These are phyloP conservation scores for Ganoderma lucidum DNA, from an alignment of 1,284 basidiomycete species.

Conservation along the genomic window DNA sequence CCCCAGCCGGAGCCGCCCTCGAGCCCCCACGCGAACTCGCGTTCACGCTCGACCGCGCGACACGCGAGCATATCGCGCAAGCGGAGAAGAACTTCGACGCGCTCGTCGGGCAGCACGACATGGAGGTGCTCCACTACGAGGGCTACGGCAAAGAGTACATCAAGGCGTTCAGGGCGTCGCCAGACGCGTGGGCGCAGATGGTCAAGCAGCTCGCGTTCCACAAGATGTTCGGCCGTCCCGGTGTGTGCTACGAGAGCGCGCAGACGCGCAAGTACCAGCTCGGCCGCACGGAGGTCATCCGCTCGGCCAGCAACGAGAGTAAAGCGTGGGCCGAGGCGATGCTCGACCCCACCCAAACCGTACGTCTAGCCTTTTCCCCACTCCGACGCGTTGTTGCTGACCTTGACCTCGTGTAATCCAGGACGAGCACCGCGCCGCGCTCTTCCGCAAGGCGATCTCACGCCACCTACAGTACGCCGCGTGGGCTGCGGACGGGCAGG, in stretches of 20 bases:
- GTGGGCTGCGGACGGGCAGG: slow-evolving; percentile 94
- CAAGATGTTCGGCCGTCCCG: slow-evolving; percentile 83
- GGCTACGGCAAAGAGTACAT: slow-evolving; percentile 92
- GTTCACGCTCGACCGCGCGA: slow-evolving; percentile 74
- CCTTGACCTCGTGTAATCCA: slow-evolving; percentile 33
- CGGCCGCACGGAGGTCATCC: slow-evolving; percentile 95
- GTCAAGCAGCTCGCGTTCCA: slow-evolving; percentile 96
- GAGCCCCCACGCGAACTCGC: slow-evolving; percentile 71
- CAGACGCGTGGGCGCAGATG: slow-evolving; percentile 95
- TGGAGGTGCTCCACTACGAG: slow-evolving; percentile 89
- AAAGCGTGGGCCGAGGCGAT: slow-evolving; percentile 91
- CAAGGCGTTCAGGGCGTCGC: slow-evolving; percentile 90
- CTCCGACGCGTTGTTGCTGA: too few relatives aligned
- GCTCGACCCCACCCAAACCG: slow-evolving; percentile 64
- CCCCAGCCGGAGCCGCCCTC: slow-evolving; percentile 54
- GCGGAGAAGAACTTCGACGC: slow-evolving; percentile 78
- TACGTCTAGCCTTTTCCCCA: background rate
- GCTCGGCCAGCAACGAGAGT: slow-evolving; percentile 85
- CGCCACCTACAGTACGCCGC: slow-evolving; percentile 89
- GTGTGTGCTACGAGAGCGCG: slow-evolving; percentile 92
- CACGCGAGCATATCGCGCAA: slow-evolving; percentile 60
- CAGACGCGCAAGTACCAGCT: slow-evolving; percentile 95
- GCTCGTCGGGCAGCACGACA: slow-evolving; percentile 83
- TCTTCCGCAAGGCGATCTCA: slow-evolving; percentile 83
- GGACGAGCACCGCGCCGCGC: slow-evolving; percentile 69